These are phyloP conservation scores for Lojkania enalia DNA, from an alignment of 2,329 filamentous ascomycete genomes.

Conservation along the genomic window DNA sequence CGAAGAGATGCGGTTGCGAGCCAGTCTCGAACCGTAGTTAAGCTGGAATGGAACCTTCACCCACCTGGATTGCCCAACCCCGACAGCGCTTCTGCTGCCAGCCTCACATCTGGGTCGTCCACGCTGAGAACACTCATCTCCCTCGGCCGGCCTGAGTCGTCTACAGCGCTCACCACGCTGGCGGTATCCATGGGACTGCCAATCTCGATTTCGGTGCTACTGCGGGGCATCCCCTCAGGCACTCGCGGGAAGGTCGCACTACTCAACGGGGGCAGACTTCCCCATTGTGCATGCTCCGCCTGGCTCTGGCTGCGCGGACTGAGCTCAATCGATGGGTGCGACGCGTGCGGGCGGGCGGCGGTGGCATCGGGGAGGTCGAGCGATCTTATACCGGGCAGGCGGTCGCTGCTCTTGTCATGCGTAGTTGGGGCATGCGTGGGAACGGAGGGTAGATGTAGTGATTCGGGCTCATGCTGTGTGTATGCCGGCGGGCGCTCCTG, in stretches of 20 bases:
- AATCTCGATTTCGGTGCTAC: slow-evolving; percentile 39
- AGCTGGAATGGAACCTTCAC: no score
- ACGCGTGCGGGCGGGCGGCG: slow-evolving; percentile 27
- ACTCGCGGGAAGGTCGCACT: slow-evolving; percentile 36
- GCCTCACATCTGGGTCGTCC: slow-evolving; percentile 53
- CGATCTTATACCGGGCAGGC: slow-evolving; percentile 51
- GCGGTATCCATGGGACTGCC: slow-evolving; percentile 51
- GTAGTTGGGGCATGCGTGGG: slow-evolving; percentile 39
- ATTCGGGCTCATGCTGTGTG: slow-evolving; percentile 46
- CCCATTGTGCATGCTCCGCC: slow-evolving; percentile 32
- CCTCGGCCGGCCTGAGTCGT: slow-evolving; percentile 33
- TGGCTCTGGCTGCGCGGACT: slow-evolving; percentile 37
- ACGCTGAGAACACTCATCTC: slow-evolving; percentile 51
- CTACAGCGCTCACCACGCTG: slow-evolving; percentile 48
- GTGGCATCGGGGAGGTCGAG: slow-evolving; percentile 48
- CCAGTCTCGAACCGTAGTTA: no score
- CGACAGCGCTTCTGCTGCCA: slow-evolving; percentile 55
- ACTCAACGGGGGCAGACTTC: slow-evolving; percentile 29
- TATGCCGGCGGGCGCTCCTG: slow-evolving; percentile 49
- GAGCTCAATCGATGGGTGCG: slow-evolving; percentile 38
- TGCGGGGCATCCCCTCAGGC: slow-evolving; percentile 32
- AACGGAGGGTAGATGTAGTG: slow-evolving; percentile 48
- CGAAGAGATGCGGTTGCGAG: no score
- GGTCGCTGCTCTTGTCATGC: slow-evolving; percentile 12
- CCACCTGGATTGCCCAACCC: slow-evolving; percentile 54